A percentile compares a stretch with the other conserved stretches of the same genome.
Conservation (phyloP, 2,329 filamentous ascomycete genomes). For the Alternaria triticimaculans region DNA sequence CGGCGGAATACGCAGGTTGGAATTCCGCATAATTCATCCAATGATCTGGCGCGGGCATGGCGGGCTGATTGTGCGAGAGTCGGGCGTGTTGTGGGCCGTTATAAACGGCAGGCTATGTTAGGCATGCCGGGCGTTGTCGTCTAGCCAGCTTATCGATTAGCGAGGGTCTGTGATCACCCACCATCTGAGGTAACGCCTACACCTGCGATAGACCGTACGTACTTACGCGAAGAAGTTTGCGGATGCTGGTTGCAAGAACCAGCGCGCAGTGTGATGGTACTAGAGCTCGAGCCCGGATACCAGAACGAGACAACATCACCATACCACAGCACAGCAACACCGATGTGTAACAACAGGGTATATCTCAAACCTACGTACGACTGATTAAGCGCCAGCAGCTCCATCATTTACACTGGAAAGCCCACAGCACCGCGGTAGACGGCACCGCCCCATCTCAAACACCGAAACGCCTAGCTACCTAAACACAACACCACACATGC, state of each 20-base stretch:
- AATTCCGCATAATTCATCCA: neutral
- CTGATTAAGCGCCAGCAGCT: neutral
- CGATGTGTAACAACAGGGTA: neutral
- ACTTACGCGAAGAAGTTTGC: no score
- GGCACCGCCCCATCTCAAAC: neutral
- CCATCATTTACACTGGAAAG: neutral
- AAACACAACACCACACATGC: slow-evolving; percentile 2
- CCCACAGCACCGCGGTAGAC: neutral
- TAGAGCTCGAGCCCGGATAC: neutral
- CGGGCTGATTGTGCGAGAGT: neutral
- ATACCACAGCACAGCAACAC: neutral
- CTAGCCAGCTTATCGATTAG: neutral
- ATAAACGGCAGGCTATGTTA: neutral
- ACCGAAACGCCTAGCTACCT: neutral
- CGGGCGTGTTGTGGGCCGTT: neutral
- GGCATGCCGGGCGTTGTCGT: neutral
- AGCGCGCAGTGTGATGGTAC: no score
- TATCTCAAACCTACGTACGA: neutral
- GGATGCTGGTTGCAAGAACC: no score
- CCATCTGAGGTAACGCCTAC: no score
- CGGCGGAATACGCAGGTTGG: neutral
- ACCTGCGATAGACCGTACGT: no score
- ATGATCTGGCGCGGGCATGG: neutral
- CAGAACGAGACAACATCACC: neutral
- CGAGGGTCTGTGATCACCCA: no score